Base-by-base conservation (phyloP, 108 stramenopile genomes). In the Conticribra guillardii region DNA sequence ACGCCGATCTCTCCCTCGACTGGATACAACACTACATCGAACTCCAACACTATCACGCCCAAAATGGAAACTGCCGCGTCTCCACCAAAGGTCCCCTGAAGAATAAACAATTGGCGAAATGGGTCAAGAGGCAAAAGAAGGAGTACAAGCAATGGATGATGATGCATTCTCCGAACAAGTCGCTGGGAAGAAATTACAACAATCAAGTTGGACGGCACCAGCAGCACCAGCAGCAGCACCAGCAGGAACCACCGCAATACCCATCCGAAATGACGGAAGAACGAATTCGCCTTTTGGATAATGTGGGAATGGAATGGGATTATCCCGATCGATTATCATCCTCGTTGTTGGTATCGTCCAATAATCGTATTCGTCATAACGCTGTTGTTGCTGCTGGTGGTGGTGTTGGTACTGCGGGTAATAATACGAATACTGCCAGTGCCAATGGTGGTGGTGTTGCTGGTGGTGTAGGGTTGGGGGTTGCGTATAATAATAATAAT, bases 101-200 rank as follows among this genome's bases (percentile, higher is more conserved):
- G 37, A 41, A 80, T 27, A 54, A 54, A 21, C 76, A 83, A 62
- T 52, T 85, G 32, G 81, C 81, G 0, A 72, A 70, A 23, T 85
- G 84, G 84, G 80, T 81, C 41, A 82, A 82, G 57, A 71, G 69
- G 32, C 85, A 86, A 70, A 33, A 79, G 29, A 54, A 82, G 1
- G 82, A 86, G 59, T 83, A 81, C 69, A 81, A 82, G 57, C 67
- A 73, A n/a, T 83, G 63, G 22, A 41, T 41, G 37, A 41, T 41
- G 37, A n/a, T n/a, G n/a, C n/a, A n/a, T n/a, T n/a, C n/a, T n/a
- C n/a, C n/a, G n/a, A n/a, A n/a, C n/a, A n/a, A n/a, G n/a, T n/a
- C n/a, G n/a, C n/a, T n/a, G n/a, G n/a, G n/a, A n/a, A n/a, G n/a
- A n/a, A n/a, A n/a, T n/a, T n/a, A n/a, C n/a, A n/a, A n/a, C n/a